Base-by-base conservation (phyloP, 2,329 filamentous ascomycete genomes). In the Claviceps pusilla region DNA sequence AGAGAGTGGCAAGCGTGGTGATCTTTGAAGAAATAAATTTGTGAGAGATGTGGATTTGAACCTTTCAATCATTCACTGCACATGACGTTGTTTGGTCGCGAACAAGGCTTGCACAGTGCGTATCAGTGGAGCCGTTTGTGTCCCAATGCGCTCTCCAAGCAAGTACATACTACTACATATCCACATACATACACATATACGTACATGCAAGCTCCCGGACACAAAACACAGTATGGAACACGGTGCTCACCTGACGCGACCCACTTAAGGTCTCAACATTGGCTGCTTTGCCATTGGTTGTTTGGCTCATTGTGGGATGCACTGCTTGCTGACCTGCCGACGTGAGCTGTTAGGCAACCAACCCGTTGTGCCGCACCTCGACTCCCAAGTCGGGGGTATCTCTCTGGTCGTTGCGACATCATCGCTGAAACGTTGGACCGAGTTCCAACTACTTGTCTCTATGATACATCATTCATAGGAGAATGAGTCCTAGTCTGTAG, bases 231-330 rank as follows among this genome's bases (percentile, higher is more conserved):
- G 54, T 39, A 14, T 7, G 1, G 4, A 35, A 41, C 50, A 57
- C 56, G 54, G 56, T 50, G 56, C 52, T 50, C 56, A 56, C 54
- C n/a, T 56, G 52, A 50, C 28, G 35, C 42, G n/a, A 46, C 45
- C 50, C 50, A 50, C 53, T 19, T 9, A 29, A 47, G 47, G 24
- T 50, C 19, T n/a, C 48, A n/a, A 46, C 6, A 29, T 29, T 29
- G 43, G 24, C 43, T 14, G 43, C 43, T 29, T 45, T 10, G 10
- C 43, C 19, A 45, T 45, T 45, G 43, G 43, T 14, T 45, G 50
- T n/a, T 29, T 52, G 5, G 14, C 24, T 37, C 37, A 45, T 43
- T 33, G 45, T 45, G 43, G 43, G 24, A 41, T 33, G 43, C 48
- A 31, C 37, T 31, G 16, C 28, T 43, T 46, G 48, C 48, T 51